A percentile compares a stretch with the other conserved stretches of the same genome.
Conservation (phyloP, 2,329 filamentous ascomycete genomes). For the Ceratocystis smalleyi region DNA sequence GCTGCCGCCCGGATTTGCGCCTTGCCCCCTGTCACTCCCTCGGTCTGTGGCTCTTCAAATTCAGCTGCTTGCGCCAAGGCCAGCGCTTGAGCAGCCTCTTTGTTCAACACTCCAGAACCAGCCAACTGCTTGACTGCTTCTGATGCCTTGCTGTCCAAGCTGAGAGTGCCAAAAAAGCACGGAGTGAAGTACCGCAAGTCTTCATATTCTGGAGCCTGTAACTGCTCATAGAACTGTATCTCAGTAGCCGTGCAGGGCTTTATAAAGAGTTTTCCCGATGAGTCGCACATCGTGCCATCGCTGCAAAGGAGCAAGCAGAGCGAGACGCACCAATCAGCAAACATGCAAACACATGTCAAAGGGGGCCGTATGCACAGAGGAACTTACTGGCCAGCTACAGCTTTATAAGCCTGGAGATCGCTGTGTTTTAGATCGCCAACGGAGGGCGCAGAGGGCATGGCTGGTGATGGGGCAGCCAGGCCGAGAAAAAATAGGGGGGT, state of each 20-base stretch:
- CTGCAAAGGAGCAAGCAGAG: constrained; percentile 31
- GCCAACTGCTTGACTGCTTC: background rate
- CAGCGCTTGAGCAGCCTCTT: constrained; percentile 24
- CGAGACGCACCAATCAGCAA: background rate
- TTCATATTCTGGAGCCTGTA: constrained; percentile 43
- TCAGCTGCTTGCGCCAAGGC: constrained; percentile 16
- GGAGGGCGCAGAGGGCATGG: background rate
- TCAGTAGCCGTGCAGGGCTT: constrained; percentile 84
- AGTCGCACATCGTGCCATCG: constrained; percentile 77
- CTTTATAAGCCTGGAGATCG: constrained; percentile 41
- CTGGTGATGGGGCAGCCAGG: background rate
- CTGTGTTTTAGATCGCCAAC: constrained; percentile 12
- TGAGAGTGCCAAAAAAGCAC: constrained; percentile 64
- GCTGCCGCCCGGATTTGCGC: constrained; percentile 26
- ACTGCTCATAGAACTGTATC: constrained; percentile 76
- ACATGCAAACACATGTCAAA: background rate
- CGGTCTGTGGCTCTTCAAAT: background rate
- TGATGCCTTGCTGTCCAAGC: constrained; percentile 37
- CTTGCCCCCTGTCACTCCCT: background rate
- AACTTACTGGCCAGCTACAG: constrained; percentile 72
- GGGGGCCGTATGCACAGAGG: background rate
- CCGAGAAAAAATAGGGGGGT: too few relatives aligned
- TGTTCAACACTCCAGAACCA: constrained; percentile 16
- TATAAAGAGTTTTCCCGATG: constrained; percentile 71
- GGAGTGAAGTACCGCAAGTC: constrained; percentile 66